Base-by-base conservation (phyloP, 208 protist genomes). In the Blastocrithidia nonstop region DNA sequence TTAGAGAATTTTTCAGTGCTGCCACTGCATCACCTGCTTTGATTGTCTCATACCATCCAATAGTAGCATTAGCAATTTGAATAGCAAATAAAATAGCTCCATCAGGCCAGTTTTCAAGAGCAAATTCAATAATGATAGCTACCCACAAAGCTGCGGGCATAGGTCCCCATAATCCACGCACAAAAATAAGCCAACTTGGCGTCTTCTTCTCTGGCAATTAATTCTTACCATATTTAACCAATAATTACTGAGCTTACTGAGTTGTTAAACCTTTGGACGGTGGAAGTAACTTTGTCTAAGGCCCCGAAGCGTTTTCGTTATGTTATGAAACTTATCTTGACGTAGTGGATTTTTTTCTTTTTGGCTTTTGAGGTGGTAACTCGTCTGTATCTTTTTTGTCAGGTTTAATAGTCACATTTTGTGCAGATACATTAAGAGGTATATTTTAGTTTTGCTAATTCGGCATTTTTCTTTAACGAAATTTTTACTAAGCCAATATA, bases 11-110 rank as follows among this genome's bases (percentile, higher is more conserved):
- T 56, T 85, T 89, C 38, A 98, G 69, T 13, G 88, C 93, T 8
- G 66, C 87, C 0, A 97, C 73, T 19, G 93, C 93, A 59, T 95
- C 85, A 43, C 81, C 87, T 20, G 94, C 89, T 35, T 84, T 93
- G 13, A 77, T 76, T 27, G 93, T 95, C 66, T 98, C 92, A 54
- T 75, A 92, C 62, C 81, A 98, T 22, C 68, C 77, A 51, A 88
- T 81, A 13, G 58, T 70, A 23, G 77, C 78, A 48, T 88, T 92
- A 11, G 70, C 77, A 25, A 92, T 69, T 62, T 83, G 72, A 43
- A 92, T 83, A 32, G 60, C 66, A 38, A 92, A 69, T 29, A 93
- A 63, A 65, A 93, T 80, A 27, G 66, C 78, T 28, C 69, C 77
- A 54, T 93, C 84, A 23, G 81, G 62, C 60, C 69, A 93, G 59